These are phyloP conservation scores for Macrophomina tecta DNA, from an alignment of 2,329 filamentous ascomycete species.

Conservation along the genomic window DNA sequence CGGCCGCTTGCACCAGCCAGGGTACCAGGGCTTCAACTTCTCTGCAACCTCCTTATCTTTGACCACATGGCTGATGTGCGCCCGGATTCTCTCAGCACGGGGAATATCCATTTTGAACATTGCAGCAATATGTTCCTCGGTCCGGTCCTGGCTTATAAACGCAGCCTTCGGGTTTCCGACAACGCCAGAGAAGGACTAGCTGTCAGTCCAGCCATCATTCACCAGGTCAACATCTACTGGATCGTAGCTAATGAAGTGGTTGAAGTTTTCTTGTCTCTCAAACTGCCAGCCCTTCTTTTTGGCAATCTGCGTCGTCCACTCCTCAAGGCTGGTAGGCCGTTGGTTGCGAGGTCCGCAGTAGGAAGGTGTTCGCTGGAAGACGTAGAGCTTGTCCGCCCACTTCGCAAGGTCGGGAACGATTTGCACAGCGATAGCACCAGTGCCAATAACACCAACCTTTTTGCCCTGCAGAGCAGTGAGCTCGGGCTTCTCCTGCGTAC, in stretches of 20 bases:
- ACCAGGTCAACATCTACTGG: no score
- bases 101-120: no score
- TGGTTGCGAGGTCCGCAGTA: conserved; percentile 47
- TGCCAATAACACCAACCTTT: conserved; percentile 37
- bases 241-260: no score
- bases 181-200: no score
- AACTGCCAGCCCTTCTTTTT: not conserved
- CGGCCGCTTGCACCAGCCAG: conserved; percentile 68
- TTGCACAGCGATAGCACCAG: conserved; percentile 38
- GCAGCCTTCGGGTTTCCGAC: no score
- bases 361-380: conserved; percentile 41
- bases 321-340: conserved; percentile 47
- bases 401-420: conserved; percentile 37
- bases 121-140: no score
- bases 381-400: conserved; percentile 33
- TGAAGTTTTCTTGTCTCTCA: not conserved
- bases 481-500: conserved; percentile 37
- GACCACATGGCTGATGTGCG: conserved; percentile 57
- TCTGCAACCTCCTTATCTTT: conserved; percentile 58
- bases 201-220: no score
- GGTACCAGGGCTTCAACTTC: conserved; percentile 65
- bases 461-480: conserved; percentile 31
- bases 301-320: conserved; percentile 39
- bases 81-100: conserved; percentile 51
- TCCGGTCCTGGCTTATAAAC: no score